Evolutionary conservation across 345 rosid species (phyloP).

Genomic region (Aurinia saxatilis): DNA sequence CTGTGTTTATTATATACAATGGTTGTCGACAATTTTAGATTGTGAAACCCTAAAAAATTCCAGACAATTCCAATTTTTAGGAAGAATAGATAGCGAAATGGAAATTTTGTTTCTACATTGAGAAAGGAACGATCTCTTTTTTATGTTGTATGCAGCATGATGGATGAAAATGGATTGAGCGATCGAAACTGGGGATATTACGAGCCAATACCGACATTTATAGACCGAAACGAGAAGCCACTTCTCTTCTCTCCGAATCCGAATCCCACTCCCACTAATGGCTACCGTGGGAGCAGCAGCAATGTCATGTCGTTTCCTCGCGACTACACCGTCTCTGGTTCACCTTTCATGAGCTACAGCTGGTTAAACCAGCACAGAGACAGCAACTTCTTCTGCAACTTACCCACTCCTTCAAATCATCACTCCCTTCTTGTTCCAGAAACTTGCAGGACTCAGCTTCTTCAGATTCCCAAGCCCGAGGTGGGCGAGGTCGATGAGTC

Average conservation of each 20-base stretch:
- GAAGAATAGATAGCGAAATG: too few relatives aligned
- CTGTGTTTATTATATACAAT: background rate
- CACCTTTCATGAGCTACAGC: constrained; percentile 55
- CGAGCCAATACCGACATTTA: constrained; percentile 71
- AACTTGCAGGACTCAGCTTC: constrained; percentile 42
- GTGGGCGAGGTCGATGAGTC: constrained; percentile 42
- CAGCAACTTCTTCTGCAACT: constrained; percentile 46
- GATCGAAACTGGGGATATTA: constrained; percentile 87
- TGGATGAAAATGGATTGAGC: constrained; percentile 63
- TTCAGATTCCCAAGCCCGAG: constrained; percentile 55
- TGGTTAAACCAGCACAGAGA: constrained; percentile 73
- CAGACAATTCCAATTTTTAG: too few relatives aligned
- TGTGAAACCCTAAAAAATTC: constrained; percentile 12
- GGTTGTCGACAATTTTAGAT: background rate
- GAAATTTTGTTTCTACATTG: background rate
- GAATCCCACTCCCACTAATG: constrained; percentile 18
- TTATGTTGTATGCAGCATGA: constrained; percentile 26
- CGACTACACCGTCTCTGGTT: constrained; percentile 45
- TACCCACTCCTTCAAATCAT: constrained; percentile 37
- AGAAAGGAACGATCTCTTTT: background rate
- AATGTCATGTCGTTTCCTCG: constrained; percentile 49
- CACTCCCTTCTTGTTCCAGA: constrained; percentile 49
- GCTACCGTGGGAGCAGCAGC: constrained; percentile 27
- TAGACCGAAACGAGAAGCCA: constrained; percentile 63
- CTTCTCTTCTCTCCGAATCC: constrained; percentile 56